Percentiles rank a stretch among this genome's conserved stretches.
These are phyloP conservation scores for Colletotrichum cuscutae DNA, from an alignment of 2,329 filamentous ascomycete genomes.

Conservation along the genomic window DNA sequence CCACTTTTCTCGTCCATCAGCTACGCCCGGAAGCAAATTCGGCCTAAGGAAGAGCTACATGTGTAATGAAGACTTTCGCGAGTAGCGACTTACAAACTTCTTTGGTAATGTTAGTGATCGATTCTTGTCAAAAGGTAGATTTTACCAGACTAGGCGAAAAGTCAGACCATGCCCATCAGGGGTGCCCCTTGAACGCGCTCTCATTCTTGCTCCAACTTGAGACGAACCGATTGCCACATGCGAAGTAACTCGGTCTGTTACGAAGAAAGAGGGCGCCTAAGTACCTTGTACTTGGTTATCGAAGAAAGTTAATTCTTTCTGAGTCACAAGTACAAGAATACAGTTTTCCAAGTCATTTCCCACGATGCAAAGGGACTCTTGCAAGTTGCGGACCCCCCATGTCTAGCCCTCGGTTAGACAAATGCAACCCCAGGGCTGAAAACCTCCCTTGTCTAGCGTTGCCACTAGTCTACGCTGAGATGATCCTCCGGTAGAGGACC, in stretches of 20 bases:
- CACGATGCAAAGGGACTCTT: conserved; percentile 17
- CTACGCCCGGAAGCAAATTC: not conserved
- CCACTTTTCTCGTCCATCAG: not conserved
- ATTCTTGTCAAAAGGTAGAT: not conserved
- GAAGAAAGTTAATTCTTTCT: too few relatives aligned
- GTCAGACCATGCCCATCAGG: not conserved
- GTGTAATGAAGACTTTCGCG: not conserved
- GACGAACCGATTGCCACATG: conserved; percentile 5
- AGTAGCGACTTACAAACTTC: not conserved
- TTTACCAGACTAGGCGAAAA: not conserved
- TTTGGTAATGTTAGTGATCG: not conserved
- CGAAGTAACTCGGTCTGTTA: not conserved
- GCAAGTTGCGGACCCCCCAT: not conserved
- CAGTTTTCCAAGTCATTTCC: conserved; percentile 22
- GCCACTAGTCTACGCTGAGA: conserved; percentile 15
- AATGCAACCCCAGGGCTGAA: conserved; percentile 16
- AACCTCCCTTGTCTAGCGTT: not conserved
- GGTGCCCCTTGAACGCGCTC: not conserved
- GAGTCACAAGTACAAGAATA: too few relatives aligned
- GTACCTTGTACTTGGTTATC: too few relatives aligned
- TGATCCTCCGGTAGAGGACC: conserved; percentile 11
- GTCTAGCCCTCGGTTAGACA: conserved; percentile 10
- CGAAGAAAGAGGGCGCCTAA: conserved; percentile 11
- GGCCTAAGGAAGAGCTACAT: not conserved
- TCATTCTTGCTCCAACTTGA: not conserved